A percentile compares a stretch with the other conserved stretches of the same genome.
These are phyloP conservation scores for Solanum appendiculatum DNA, from an alignment of 257 asterid genomes.

Conservation along the genomic window DNA sequence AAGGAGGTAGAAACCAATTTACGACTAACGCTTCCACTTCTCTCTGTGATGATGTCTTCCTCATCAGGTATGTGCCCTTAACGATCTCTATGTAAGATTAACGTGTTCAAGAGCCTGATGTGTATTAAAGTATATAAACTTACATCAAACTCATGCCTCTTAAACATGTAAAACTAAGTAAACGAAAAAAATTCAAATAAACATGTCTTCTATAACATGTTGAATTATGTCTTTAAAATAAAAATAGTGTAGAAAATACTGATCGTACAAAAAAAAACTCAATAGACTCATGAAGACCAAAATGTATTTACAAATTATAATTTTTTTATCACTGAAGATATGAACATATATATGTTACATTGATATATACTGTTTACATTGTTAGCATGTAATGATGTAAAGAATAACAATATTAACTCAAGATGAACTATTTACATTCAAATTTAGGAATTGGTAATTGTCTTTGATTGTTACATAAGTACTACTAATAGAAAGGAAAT, in stretches of 20 bases:
- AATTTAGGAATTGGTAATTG: not conserved
- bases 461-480: not conserved
- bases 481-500: not conserved
- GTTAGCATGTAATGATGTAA: not conserved
- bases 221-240: not conserved
- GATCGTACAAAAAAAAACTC: not conserved
- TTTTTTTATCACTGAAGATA: not conserved
- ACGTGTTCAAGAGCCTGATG: too few relatives aligned
- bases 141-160: not conserved
- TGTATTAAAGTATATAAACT: too few relatives aligned
- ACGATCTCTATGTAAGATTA: too few relatives aligned
- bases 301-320: not conserved
- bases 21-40: too few relatives aligned
- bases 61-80: too few relatives aligned
- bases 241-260: not conserved
- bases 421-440: not conserved
- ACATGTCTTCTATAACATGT: not conserved
- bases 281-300: not conserved
- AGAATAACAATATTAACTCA: not conserved
- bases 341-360: not conserved
- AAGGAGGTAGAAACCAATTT: too few relatives aligned
- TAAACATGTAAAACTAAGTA: not conserved
- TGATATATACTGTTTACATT: not conserved
- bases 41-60: too few relatives aligned
- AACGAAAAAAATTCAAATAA: not conserved